Percentiles rank a stretch among this genome's conserved stretches.
Evolutionary conservation across 768 basidiomycete species (phyloP).

Genomic region (Amanita jacksonii): DNA sequence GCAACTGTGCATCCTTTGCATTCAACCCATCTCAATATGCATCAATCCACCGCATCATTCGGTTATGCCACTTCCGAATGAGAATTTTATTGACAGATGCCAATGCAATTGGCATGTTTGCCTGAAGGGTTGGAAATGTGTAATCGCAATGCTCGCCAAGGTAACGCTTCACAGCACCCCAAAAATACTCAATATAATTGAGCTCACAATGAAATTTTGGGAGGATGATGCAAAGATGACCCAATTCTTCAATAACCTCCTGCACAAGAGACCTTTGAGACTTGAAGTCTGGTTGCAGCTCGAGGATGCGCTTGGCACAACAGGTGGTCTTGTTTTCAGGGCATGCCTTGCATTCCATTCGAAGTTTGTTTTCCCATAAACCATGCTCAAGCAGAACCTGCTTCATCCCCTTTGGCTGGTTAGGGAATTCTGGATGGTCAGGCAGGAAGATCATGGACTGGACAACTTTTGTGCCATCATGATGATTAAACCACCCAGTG

Average conservation of each 20-base stretch:
- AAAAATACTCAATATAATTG: slow-evolving; percentile 9
- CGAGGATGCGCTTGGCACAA: slow-evolving; percentile 9
- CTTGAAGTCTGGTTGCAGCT: slow-evolving; percentile 9
- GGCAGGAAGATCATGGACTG: slow-evolving; percentile 28
- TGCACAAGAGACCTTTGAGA: slow-evolving; percentile 9
- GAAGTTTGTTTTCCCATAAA: too few relatives aligned
- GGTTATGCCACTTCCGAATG: slow-evolving; percentile 23
- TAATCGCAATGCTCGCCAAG: slow-evolving; percentile 11
- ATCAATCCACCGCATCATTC: slow-evolving; percentile 18
- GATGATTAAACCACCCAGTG: slow-evolving; percentile 22
- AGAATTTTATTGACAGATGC: slow-evolving; percentile 13
- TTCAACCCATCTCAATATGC: slow-evolving; percentile 20
- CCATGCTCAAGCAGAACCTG: too few relatives aligned
- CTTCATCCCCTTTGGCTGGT: slow-evolving; percentile 15
- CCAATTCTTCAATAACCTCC: slow-evolving; percentile 10
- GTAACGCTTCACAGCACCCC: slow-evolving; percentile 6
- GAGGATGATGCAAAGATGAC: slow-evolving; percentile 8
- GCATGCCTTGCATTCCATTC: too few relatives aligned
- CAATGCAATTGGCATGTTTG: slow-evolving; percentile 10
- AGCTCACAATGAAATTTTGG: slow-evolving; percentile 8
- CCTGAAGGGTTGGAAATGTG: slow-evolving; percentile 5
- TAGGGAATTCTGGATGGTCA: slow-evolving; percentile 21
- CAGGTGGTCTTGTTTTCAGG: slow-evolving; percentile 3
- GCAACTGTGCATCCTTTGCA: too few relatives aligned
- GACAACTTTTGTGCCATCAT: slow-evolving; percentile 14